Base-by-base conservation (phyloP, 306 rosid species). In the Abrus pulchellus region DNA sequence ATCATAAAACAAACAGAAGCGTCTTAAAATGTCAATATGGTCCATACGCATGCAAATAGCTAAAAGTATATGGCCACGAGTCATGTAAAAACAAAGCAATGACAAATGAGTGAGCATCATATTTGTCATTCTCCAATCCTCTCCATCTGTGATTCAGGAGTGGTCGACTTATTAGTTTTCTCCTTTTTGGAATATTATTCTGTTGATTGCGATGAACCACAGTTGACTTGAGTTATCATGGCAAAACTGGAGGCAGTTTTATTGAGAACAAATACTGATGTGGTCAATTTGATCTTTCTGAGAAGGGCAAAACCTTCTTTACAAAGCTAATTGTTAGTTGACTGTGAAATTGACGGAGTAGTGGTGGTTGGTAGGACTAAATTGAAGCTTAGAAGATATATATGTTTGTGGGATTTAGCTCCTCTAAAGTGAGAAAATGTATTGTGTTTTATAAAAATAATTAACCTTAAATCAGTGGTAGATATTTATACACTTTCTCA, bases 241-340 rank as follows among this genome's bases (percentile, higher is more conserved):
- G 75, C 62, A 63, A 68, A 77, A 57, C 33, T 54, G 34, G 72
- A 72, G 81, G 54, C 49, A 61, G 64, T 80, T 82, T 74, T 81
- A 48, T 80, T 61, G 75, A 71, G 73, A 79, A 61, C 74, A 67
- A 81, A 36, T 83, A 80, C 50, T 47, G 61, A 83, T 75, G 85
- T 76, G 77, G 83, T 79, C 79, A 4, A 20, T 76, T 65, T 60
- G 77, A 75, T 74, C 68, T 76, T 81, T 57, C 57, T 45, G 63
- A 74, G 68, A 68, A 71, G 69, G 54, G 82, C 48, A 83, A 68
- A 80, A 55, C 61, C 53, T 63, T 82, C 36, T 72, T 72, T 80
- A 5, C 45, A 44, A 49, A 79, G 80, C 67, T 65, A 74, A 28
- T 66, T 68, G 82, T 57, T 87, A 12, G 69, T 79, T 64, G 72